Evolutionary conservation across 164 flowering plant genomes (phyloP), one percentile per base, ranked within the genome.

Genomic region (Tinospora cordifolia): DNA sequence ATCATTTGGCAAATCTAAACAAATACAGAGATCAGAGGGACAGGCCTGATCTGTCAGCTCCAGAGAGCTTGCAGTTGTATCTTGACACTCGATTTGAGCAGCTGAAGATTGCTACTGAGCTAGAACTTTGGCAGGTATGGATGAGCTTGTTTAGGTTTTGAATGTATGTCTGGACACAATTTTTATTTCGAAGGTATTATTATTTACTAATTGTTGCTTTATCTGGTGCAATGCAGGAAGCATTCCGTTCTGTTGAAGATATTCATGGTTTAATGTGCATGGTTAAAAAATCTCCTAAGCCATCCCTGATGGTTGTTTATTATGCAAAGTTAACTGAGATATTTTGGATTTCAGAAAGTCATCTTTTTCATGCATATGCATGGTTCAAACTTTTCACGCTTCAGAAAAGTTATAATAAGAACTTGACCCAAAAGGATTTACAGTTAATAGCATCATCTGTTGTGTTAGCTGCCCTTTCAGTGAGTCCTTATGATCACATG

Each of bases 71-170:
- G 81, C 93, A 94, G 68, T 83, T 92, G 14, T 94, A 91, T 75
- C 85, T 89, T 58, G 98, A 94, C 67, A 94, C 97, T 67, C 85
- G 98, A 79, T 90, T 92, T 80, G 98, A 94, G 78, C 98, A 94
- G 79, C 87, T 94, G 15, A 94, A 94, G 79, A 78, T 90, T 77
- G 98, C 98, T 22, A 94, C 95, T 25, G 96, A 92, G 64, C 98
- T 94, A 72, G 88, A 81, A 74, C 91, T 90, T 2, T 94, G 98
- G 98, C 98, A 91, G 97, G 98, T 90, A 30, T 39, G 66, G 67
- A 27, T 24, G 47, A 21, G 21, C n/a, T 34, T 39, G 36, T 62
- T 13, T 10, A n/a, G 22, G 8, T 64, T 2, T 40, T 30, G 14
- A 24, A 27, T 27, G 25, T 27, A 6, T 19, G 13, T 57, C 68